phyloP scores from a whole-genome alignment of 1,284 basidiomycete species.

The Meripilus lineatus region DNA sequence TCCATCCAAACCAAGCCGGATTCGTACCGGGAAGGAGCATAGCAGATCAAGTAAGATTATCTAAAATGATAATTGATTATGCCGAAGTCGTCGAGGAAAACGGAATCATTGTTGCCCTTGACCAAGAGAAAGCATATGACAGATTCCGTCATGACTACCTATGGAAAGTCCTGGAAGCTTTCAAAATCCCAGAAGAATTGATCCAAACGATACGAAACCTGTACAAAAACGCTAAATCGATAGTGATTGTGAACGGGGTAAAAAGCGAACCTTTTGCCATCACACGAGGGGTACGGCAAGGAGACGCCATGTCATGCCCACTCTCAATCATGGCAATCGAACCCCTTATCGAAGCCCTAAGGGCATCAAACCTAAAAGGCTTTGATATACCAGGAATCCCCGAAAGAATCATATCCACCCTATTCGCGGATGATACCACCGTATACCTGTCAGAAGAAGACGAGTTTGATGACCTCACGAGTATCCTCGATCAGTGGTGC shows the following conservation, averaged over 20 bases:
- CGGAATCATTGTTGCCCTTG: conserved; percentile 29
- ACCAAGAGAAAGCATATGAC: conserved; percentile 32
- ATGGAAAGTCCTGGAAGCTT: conserved; percentile 17
- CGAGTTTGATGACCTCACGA: conserved; percentile 13
- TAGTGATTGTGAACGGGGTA: conserved; percentile 24
- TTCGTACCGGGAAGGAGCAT: conserved; percentile 23
- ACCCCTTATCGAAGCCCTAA: conserved; percentile 17
- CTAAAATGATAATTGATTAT: conserved; percentile 18
- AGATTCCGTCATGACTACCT: conserved; percentile 26
- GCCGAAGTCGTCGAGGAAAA: conserved; percentile 20
- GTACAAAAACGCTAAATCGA: conserved; percentile 20
- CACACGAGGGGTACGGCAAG: conserved; percentile 25
- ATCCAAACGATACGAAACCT: conserved; percentile 16
- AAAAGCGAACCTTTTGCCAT: conserved; percentile 17
- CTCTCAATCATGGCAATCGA: conserved; percentile 26
- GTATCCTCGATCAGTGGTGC: conserved; percentile 26
- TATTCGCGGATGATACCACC: conserved; percentile 22
- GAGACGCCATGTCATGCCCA: conserved; percentile 27
- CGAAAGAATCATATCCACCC: conserved; percentile 18
- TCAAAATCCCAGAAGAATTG: conserved; percentile 17
- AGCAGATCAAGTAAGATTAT: conserved; percentile 19
- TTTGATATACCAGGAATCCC: conserved; percentile 9
- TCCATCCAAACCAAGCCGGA: conserved; percentile 26
- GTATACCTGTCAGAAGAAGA: conserved; percentile 16
- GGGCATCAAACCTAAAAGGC: conserved; percentile 15